Percentiles rank a stretch among this genome's conserved stretches.
Evolutionary conservation across 2,329 filamentous ascomycete species (phyloP).

Genomic region (Zymoseptoria pseudotritici): DNA sequence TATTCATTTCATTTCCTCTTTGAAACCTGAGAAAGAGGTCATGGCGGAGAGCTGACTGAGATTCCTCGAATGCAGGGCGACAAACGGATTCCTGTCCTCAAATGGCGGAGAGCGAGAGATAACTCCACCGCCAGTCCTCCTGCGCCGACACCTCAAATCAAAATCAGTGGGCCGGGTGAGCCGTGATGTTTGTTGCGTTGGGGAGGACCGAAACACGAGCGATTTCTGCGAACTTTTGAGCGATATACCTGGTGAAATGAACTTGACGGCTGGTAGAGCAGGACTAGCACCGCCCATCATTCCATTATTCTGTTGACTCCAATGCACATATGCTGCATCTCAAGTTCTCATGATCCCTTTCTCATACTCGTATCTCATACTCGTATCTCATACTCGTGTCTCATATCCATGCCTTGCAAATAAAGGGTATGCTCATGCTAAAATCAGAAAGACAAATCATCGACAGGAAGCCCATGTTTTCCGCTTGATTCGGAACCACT

Average conservation of each 20-base stretch:
- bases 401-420: background rate
- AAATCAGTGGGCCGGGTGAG: conserved; percentile 33
- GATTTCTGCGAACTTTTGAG: no score
- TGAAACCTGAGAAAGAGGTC: background rate
- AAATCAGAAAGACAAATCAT: background rate
- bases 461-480: no score
- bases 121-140: conserved; percentile 28
- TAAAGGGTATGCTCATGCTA: background rate
- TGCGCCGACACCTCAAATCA: conserved; percentile 32
- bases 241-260: no score
- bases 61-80: conserved; percentile 24
- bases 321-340: no score
- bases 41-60: background rate
- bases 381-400: background rate
- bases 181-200: conserved; percentile 17
- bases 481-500: background rate
- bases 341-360: no score
- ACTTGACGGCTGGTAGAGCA: no score
- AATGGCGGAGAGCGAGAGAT: conserved; percentile 29
- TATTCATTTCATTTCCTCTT: no score
- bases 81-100: conserved; percentile 30
- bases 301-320: no score
- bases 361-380: background rate
- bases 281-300: no score
- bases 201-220: no score